Evolutionary conservation across 139 green algal species (phyloP), one percentile per base, ranked within the genome.

Genomic region (Chlamydomonas asymmetrica): DNA sequence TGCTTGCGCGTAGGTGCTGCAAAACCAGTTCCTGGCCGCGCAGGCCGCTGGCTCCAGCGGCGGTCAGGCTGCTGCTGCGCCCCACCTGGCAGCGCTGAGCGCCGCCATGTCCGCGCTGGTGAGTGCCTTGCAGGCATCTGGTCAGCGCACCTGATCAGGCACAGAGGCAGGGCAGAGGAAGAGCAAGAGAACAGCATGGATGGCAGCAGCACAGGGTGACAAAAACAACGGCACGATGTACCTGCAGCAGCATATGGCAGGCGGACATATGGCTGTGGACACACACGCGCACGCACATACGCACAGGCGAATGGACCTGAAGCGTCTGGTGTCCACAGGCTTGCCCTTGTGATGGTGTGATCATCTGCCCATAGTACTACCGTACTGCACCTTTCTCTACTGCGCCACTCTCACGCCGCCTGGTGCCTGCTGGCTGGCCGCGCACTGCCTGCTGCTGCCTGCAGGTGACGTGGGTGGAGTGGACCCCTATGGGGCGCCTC

Each of bases 391-490:
- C n/a, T n/a, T n/a, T n/a, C n/a, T n/a, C n/a, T n/a, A n/a, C n/a
- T n/a, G n/a, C n/a, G n/a, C n/a, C n/a, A n/a, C n/a, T n/a, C n/a
- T n/a, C n/a, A n/a, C n/a, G n/a, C n/a, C n/a, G n/a, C n/a, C n/a
- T n/a, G n/a, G n/a, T n/a, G n/a, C n/a, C n/a, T n/a, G n/a, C n/a
- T n/a, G n/a, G n/a, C n/a, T n/a, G n/a, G n/a, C n/a, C n/a, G n/a
- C n/a, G n/a, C n/a, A n/a, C n/a, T n/a, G n/a, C n/a, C n/a, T n/a
- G n/a, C n/a, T n/a, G n/a, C n/a, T n/a, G n/a, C n/a, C n/a, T n/a
- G n/a, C n/a, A n/a, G n/a, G n/a, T 10, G 70, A 83, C 81, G 5
- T 87, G 81, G 81, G 88, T 90, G 54, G 91, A 93, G 72, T 95
- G 91, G 91, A 87, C 88, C 13, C 91, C 90, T 2, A 82, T 94